Conservation (phyloP, 352 stramenopile genomes). For the Phytophthora foliorum region DNA sequence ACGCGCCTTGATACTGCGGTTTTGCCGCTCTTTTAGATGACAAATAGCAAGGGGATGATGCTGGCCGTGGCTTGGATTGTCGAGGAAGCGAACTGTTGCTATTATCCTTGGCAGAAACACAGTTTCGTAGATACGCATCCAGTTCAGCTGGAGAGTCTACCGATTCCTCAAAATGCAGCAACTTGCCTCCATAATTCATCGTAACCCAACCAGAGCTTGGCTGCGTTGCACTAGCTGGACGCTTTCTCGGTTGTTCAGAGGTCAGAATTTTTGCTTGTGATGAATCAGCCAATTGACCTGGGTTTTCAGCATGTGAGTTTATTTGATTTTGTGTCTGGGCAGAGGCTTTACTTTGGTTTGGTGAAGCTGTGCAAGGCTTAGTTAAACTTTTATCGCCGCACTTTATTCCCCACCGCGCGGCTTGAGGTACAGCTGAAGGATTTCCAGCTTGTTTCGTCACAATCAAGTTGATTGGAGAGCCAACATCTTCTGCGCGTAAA, state of each 20-base stretch:
- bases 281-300: background rate
- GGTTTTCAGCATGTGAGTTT: background rate
- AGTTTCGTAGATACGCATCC: background rate
- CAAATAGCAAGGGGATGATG: slow-evolving; percentile 41
- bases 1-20: background rate
- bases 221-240: slow-evolving; percentile 40
- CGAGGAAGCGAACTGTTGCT: background rate
- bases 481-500: slow-evolving; percentile 16
- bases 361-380: background rate
- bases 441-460: background rate
- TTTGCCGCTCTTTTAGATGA: slow-evolving; percentile 25
- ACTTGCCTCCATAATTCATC: slow-evolving; percentile 49
- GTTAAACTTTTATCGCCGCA: slow-evolving; percentile 5
- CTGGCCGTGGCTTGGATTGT: slow-evolving; percentile 27
- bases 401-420: background rate
- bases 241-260: slow-evolving; percentile 11
- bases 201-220: slow-evolving; percentile 43
- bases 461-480: background rate
- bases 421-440: background rate
- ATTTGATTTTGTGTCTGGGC: background rate
- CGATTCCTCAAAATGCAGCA: slow-evolving; percentile 51
- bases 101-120: background rate
- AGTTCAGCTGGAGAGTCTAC: background rate
- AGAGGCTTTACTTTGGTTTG: background rate
- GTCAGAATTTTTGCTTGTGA: background rate